Conservation (phyloP, 306 rosid genomes). For the Malus domestica region ASM211411v1 NC_041804.1:27894001-27894500, state of each 20-base stretch:
- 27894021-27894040: no score
- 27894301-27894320: neutral
- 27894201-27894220: neutral
- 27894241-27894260: neutral
- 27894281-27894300: neutral
- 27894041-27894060: no score
- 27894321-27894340: neutral
- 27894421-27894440: slow-evolving; percentile 36
- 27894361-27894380: neutral
- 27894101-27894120: neutral
- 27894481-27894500: slow-evolving; percentile 64
- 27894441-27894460: slow-evolving; percentile 41
- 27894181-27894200: neutral
- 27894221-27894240: neutral
- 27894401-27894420: slow-evolving; percentile 30
- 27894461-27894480: slow-evolving; percentile 58
- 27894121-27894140: neutral
- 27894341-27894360: neutral
- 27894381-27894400: neutral
- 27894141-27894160: neutral
- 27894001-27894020: no score
- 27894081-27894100: no score
- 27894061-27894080: no score
- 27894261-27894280: neutral
- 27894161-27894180: neutral